Evolutionary conservation across 164 flowering plant genomes (phyloP), one percentile per base, ranked within the genome.

Genomic region (Vitis labrusca): DNA sequence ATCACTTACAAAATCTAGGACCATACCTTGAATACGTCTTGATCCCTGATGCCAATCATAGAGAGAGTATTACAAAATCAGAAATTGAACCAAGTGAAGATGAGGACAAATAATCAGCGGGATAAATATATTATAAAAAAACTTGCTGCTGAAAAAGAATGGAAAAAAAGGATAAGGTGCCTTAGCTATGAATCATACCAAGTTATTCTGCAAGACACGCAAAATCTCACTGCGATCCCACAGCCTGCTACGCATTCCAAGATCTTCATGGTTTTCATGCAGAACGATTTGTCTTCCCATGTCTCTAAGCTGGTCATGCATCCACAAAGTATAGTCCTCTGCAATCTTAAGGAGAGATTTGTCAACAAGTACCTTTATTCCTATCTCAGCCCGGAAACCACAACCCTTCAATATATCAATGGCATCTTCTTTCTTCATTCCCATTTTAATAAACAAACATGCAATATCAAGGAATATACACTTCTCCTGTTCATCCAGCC

Each of bases 241-340:
- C 44, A 87, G 27, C 65, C 91, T 79, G 66, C 85, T 83, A 8
- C 85, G 85, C 76, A 49, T 70, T 2, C 86, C 82, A 53, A 79
- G 80, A 67, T 80, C 71, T 9, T 0, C 23, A 52, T n/a, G 47
- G 71, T 55, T 69, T 67, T 80, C 82, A 1, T 66, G 23, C 14
- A 0, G 48, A 63, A 86, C 87, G 66, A 85, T 83, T 66, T 77
- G 75, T 66, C 83, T 80, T 66, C 86, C 86, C 89, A 85, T 85
- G 66, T 83, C 86, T 54, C 84, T 71, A 57, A 82, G 71, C 50
- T 78, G 85, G 66, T 85, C 85, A 65, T 82, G 89, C 82, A 85
- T 80, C 81, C 77, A 73, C 71, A 85, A 58, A 19, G 3, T 23
- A 64, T 65, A 51, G n/a, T 67, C 65, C 10, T 70, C 77, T 16